These are phyloP conservation scores for Fusarium sterilihyphosum DNA, from an alignment of 2,329 filamentous ascomycete genomes.

Conservation along the genomic window DNA sequence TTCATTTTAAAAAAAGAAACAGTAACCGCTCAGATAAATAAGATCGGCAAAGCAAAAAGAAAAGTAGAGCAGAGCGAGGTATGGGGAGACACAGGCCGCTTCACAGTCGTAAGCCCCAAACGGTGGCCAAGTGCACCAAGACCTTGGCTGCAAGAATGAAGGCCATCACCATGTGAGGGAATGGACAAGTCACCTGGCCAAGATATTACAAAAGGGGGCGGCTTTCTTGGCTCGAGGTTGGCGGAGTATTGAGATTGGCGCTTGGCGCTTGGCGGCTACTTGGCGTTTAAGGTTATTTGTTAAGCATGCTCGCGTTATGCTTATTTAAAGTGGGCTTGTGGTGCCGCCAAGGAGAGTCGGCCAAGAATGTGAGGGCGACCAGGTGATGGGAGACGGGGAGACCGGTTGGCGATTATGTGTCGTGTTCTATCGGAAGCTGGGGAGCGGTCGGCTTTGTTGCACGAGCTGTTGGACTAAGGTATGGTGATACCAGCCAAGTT, in stretches of 20 bases:
- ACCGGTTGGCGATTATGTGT: background rate
- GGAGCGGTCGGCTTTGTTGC: background rate
- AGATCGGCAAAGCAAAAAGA: background rate
- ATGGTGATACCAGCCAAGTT: background rate
- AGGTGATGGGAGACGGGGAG: background rate
- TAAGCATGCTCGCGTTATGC: constrained; percentile 21
- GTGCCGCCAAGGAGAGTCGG: background rate
- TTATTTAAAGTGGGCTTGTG: background rate
- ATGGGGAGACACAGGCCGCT: background rate
- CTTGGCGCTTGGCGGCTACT: constrained; percentile 37
- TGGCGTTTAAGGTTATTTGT: constrained; percentile 30
- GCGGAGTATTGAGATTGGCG: constrained; percentile 13
- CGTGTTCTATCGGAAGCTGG: background rate
- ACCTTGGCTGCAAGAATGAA: constrained; percentile 16
- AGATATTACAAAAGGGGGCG: constrained; percentile 4
- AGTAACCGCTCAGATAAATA: background rate
- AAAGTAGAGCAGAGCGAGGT: background rate
- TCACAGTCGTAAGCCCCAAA: constrained; percentile 1
- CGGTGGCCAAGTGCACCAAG: constrained; percentile 23
- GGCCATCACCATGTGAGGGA: no score
- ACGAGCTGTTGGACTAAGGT: background rate
- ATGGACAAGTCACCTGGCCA: background rate
- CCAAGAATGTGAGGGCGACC: background rate
- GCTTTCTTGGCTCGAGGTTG: constrained; percentile 15
- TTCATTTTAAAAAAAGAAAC: background rate